Evolutionary conservation across 176 grass and related monocot genomes (phyloP).

Genomic region (Juncus effusus): DNA sequence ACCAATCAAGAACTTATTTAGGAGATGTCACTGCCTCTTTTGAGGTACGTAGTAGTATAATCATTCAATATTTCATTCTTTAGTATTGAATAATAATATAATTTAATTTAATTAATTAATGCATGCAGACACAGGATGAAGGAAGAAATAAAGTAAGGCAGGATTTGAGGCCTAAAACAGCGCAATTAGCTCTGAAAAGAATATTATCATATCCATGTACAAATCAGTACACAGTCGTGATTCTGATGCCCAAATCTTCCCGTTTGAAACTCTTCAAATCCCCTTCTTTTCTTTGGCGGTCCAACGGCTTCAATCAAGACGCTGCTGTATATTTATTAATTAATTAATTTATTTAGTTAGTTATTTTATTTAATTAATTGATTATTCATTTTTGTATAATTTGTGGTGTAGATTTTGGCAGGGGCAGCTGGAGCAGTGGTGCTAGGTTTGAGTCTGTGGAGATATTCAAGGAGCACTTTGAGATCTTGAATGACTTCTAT

Average conservation of each 20-base stretch:
- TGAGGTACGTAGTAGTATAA: conserved; percentile 40
- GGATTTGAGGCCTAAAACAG: conserved; percentile 44
- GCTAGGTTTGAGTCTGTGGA: conserved; percentile 78
- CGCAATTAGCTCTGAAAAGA: conserved; percentile 74
- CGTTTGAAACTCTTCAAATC: conserved; percentile 55
- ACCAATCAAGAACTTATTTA: conserved; percentile 91
- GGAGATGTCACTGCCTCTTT: conserved; percentile 79
- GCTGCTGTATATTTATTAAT: conserved; percentile 47
- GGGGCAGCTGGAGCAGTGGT: conserved; percentile 72
- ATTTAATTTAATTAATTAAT: conserved; percentile 12
- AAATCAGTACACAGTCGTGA: conserved; percentile 89
- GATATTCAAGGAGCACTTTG: conserved; percentile 64
- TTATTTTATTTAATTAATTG: conserved; percentile 3
- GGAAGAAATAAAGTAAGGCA: conserved; percentile 79
- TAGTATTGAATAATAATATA: neutral
- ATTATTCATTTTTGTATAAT: neutral
- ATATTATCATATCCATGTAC: conserved; percentile 82
- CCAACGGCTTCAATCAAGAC: conserved; percentile 60
- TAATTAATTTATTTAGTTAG: conserved; percentile 1
- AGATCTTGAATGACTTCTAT: conserved; percentile 42
- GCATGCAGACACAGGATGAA: conserved; percentile 72
- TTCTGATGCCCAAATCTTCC: conserved; percentile 92
- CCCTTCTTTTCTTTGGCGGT: conserved; percentile 44
- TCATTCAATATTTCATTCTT: conserved; percentile 9
- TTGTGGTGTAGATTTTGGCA: conserved; percentile 66